Evolutionary conservation across 768 basidiomycete species (phyloP).

Genomic region (Mycena filopes): DNA sequence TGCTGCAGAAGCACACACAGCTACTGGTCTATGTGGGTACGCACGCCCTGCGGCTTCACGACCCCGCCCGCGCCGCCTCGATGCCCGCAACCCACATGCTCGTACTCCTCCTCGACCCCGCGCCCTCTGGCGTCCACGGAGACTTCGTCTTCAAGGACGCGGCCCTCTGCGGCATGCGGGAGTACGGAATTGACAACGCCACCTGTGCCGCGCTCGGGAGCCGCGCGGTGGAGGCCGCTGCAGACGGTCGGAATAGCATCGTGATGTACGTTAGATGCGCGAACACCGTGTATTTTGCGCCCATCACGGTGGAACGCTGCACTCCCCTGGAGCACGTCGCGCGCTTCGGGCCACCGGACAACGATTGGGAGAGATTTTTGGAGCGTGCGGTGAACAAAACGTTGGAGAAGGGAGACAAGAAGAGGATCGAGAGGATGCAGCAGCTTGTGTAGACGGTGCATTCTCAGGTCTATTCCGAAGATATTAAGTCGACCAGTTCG

Average conservation of each 20-base stretch:
- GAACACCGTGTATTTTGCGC: slow-evolving; percentile 16
- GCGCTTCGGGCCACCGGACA: slow-evolving; percentile 24
- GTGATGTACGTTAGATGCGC: slow-evolving; percentile 23
- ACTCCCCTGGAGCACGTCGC: neutral
- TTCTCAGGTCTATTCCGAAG: too few relatives aligned
- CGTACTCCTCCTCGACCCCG: slow-evolving; percentile 4
- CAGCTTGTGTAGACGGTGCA: slow-evolving; percentile 1
- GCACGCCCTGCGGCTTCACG: slow-evolving; percentile 24
- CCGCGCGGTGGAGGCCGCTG: neutral
- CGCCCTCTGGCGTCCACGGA: neutral
- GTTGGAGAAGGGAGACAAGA: slow-evolving; percentile 1
- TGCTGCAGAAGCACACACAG: slow-evolving; percentile 28
- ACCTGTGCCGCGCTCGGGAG: slow-evolving; percentile 14
- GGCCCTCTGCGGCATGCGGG: slow-evolving; percentile 8
- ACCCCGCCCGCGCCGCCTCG: neutral
- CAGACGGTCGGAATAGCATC: slow-evolving; percentile 12
- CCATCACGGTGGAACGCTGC: slow-evolving; percentile 19
- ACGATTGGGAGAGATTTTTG: slow-evolving; percentile 19
- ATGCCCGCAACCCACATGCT: slow-evolving; percentile 22
- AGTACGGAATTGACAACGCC: neutral
- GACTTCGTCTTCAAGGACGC: slow-evolving; percentile 14
- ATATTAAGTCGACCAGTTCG: too few relatives aligned
- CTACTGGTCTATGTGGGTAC: slow-evolving; percentile 17
- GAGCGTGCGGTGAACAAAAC: slow-evolving; percentile 24
- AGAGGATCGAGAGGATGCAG: slow-evolving; percentile 5